Percentiles rank a stretch among this genome's conserved stretches.
Evolutionary conservation across 2,329 filamentous ascomycete genomes (phyloP).

Genomic region (Hirsutella thompsonii): DNA sequence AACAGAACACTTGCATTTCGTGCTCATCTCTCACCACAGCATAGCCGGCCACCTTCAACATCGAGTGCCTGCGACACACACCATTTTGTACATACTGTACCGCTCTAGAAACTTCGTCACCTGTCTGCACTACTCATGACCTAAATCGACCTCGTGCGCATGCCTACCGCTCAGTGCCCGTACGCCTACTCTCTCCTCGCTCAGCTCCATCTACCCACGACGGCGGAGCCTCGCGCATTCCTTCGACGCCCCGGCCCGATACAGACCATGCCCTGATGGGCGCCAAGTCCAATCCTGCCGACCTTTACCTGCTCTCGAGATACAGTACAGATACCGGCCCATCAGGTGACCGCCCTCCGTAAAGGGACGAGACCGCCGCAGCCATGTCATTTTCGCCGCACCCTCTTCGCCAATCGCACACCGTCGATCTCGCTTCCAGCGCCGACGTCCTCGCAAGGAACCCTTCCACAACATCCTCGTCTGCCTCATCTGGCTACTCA

Average conservation of each 20-base stretch:
- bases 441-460: conserved; percentile 39
- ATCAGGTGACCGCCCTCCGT: conserved; percentile 6
- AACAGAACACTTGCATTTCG: too few relatives aligned
- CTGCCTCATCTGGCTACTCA: conserved; percentile 58
- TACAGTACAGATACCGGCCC: background rate
- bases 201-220: conserved; percentile 6
- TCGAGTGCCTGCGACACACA: too few relatives aligned
- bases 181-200: conserved; percentile 5
- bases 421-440: conserved; percentile 29
- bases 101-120: background rate
- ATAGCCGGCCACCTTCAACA: too few relatives aligned
- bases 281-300: conserved; percentile 7
- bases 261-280: conserved; percentile 17
- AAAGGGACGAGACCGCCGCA: conserved; percentile 6
- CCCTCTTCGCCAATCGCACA: conserved; percentile 44
- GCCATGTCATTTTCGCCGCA: conserved; percentile 45
- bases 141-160: too few relatives aligned
- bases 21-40: too few relatives aligned
- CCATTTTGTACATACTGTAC: too few relatives aligned
- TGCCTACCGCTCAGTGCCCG: background rate
- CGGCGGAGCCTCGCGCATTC: conserved; percentile 6
- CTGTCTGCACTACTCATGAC: too few relatives aligned
- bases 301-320: conserved; percentile 2
- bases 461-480: conserved; percentile 57
- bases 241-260: conserved; percentile 12